Evolutionary conservation across 768 basidiomycete species (phyloP), one percentile per base, ranked within the genome.

Genomic region (Russula emetica): DNA sequence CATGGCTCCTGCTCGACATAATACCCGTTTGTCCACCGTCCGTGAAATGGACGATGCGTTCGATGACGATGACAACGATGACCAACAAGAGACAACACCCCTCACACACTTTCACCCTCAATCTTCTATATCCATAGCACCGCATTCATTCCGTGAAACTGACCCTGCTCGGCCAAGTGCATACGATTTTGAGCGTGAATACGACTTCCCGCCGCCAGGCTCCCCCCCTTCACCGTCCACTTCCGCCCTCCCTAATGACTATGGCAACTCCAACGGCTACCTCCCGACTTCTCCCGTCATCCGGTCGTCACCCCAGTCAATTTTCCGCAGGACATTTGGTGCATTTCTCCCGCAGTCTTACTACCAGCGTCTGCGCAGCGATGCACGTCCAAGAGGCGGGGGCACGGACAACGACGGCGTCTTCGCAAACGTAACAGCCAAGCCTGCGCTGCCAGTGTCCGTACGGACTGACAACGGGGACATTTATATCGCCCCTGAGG

Each of bases 381-480:
- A 79, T 0, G 71, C 72, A 0, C 73, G 77, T 10, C 70, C 67
- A 24, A 62, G 64, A n/a, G 91, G 91, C 36, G 86, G 86, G 8
- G 91, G 90, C 0, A 79, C 77, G 20, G 84, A 92, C 34, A 94
- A 95, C 70, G 94, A 97, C 69, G 97, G 97, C 3, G 95, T 98
- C 10, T 99, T 98, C 71, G 86, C 90, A 34, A 99, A 98, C 71
- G 85, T 99, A 42, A 86, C 84, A 68, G 96, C 96, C 1, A 97
- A 97, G 73, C 96, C 97, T 1, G 70, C 67, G 11, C 72, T 72
- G 47, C 76, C 78, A 1, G 78, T 80, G 28, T 61, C 81, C 58
- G 70, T 84, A n/a, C 74, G 70, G 38, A 74, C 78, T 24, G 81
- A 80, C 40, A 75, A 86, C 69, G 88, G 88, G 5, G 78, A 79